phyloP scores from a whole-genome alignment of 345 rosid genomes.

The Rhizophora apiculata region DNA sequence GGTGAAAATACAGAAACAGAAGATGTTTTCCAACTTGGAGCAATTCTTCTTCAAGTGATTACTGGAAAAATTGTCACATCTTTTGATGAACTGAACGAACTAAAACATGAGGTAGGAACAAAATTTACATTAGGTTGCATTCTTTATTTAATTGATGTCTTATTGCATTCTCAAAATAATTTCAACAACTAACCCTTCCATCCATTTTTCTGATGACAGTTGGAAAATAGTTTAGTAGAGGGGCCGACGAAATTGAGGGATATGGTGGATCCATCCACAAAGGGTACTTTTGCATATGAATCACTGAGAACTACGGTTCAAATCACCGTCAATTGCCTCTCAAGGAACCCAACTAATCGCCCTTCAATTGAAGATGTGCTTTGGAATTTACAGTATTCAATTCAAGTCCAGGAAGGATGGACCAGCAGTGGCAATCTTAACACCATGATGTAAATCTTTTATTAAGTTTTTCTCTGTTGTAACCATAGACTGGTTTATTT shows the following conservation, averaged over 20 bases:
- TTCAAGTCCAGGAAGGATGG: conserved; percentile 94
- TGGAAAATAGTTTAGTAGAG: conserved; percentile 57
- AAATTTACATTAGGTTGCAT: no score
- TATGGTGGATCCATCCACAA: conserved; percentile 52
- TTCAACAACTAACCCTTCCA: neutral
- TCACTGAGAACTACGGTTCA: conserved; percentile 69
- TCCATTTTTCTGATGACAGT: conserved; percentile 30
- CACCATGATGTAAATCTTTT: conserved; percentile 23
- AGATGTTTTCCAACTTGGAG: conserved; percentile 81
- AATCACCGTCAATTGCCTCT: conserved; percentile 70
- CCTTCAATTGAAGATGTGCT: conserved; percentile 90
- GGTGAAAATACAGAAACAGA: conserved; percentile 59
- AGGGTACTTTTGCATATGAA: conserved; percentile 70
- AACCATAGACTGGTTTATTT: no score
- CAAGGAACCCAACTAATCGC: conserved; percentile 49
- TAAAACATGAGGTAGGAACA: conserved; percentile 48
- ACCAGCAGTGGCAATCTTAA: conserved; percentile 71
- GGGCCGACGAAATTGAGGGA: conserved; percentile 46
- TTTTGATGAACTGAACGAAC: conserved; percentile 47
- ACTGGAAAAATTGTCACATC: conserved; percentile 53
- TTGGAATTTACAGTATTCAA: conserved; percentile 89
- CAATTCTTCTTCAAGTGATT: conserved; percentile 60
- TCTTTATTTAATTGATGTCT: no score
- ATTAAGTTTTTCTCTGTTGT: neutral
- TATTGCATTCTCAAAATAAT: neutral